Evolutionary conservation across 768 basidiomycete species (phyloP).

Genomic region (Saitozyma sp.): DNA sequence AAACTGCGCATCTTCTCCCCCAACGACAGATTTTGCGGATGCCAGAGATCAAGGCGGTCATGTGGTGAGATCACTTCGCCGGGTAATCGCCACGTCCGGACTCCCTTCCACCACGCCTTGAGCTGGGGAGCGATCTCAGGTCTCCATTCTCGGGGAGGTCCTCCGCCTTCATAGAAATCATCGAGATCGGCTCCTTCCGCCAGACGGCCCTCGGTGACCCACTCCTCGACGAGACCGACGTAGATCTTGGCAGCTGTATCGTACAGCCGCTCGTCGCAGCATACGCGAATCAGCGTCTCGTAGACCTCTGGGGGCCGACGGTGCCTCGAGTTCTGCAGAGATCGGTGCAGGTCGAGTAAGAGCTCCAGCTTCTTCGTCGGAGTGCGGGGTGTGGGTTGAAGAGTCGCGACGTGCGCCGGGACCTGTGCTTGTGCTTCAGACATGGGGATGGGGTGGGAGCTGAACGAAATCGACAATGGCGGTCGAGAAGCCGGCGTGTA

Average conservation of each 20-base stretch:
- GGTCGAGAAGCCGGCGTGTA: neutral
- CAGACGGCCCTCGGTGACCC: constrained; percentile 50
- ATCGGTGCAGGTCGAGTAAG: constrained; percentile 1
- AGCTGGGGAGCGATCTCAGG: constrained; percentile 13
- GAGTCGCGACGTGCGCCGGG: neutral
- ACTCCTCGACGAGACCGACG: constrained; percentile 53
- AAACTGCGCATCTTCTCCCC: constrained; percentile 47
- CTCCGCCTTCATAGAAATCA: constrained; percentile 43
- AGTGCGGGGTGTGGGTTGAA: neutral
- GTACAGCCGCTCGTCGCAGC: constrained; percentile 7
- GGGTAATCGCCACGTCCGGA: constrained; percentile 45
- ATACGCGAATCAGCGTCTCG: constrained; percentile 4
- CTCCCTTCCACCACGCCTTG: constrained; percentile 47
- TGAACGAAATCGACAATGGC: neutral
- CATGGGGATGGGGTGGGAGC: too few relatives aligned
- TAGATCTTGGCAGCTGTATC: constrained; percentile 48
- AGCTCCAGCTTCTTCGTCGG: neutral
- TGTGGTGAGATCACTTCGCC: constrained; percentile 47
- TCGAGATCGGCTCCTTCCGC: constrained; percentile 42
- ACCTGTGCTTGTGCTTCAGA: too few relatives aligned
- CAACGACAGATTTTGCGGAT: constrained; percentile 41
- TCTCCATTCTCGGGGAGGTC: constrained; percentile 23
- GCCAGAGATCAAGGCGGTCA: constrained; percentile 47
- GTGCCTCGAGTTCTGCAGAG: constrained; percentile 12
- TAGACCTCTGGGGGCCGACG: constrained; percentile 11